Conservation (phyloP, 345 rosid species). For the Citrus australasica region DNA sequence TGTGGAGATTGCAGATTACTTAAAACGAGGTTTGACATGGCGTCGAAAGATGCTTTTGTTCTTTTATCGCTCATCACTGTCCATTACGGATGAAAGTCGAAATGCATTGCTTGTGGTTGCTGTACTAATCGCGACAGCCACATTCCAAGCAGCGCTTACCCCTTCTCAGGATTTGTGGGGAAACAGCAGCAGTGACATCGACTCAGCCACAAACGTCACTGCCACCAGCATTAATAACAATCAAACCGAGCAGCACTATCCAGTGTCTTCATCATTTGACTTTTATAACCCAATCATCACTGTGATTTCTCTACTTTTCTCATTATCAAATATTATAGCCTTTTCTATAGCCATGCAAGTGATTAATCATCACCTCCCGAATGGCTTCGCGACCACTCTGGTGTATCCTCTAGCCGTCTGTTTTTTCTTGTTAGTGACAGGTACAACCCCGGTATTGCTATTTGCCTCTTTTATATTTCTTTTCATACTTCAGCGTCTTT, state of each 20-base stretch:
- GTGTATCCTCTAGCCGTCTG: background rate
- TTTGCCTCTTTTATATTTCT: no score
- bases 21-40: background rate
- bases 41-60: background rate
- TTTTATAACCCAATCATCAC: no score
- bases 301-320: background rate
- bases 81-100: slow-evolving; percentile 15
- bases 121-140: slow-evolving; percentile 30
- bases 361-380: no score
- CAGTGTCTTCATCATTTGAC: no score
- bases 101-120: slow-evolving; percentile 27
- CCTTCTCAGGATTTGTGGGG: slow-evolving; percentile 18
- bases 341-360: no score
- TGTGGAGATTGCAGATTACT: background rate
- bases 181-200: background rate
- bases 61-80: slow-evolving; percentile 2
- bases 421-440: background rate
- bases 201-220: no score
- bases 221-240: no score
- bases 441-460: background rate
- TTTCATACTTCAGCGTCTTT: background rate
- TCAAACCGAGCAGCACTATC: fast-evolving
- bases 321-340: no score
- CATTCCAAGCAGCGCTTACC: slow-evolving; percentile 23
- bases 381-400: no score